phyloP scores from a whole-genome alignment of 2,329 filamentous ascomycete genomes.

The Pseudogymnoascus sp. region DNA sequence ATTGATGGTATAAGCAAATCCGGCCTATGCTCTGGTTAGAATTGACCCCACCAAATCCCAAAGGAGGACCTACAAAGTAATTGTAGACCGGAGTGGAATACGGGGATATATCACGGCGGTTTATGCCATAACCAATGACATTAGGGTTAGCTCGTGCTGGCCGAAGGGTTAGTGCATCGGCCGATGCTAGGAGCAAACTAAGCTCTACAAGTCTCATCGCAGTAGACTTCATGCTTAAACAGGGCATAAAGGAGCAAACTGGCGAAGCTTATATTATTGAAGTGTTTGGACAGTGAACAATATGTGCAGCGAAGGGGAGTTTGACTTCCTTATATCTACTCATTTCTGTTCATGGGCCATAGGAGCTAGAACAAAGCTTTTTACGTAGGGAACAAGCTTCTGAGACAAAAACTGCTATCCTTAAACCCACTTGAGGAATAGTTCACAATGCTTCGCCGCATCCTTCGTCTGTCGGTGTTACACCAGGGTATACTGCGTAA shows the following conservation, averaged over 20 bases:
- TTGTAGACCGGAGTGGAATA: not conserved
- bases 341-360: not conserved
- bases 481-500: not conserved
- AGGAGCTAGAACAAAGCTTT: not conserved
- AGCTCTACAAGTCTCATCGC: not conserved
- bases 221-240: not conserved
- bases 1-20: conserved; percentile 11
- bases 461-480: not conserved
- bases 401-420: not conserved
- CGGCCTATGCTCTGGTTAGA: not conserved
- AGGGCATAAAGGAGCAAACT: not conserved
- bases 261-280: not conserved
- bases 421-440: not conserved
- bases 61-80: not conserved
- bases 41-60: not conserved
- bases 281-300: not conserved
- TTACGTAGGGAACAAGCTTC: not conserved
- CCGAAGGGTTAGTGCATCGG: not conserved
- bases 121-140: not conserved
- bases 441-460: not conserved
- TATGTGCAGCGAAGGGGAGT: not conserved
- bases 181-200: not conserved
- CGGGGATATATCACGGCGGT: not conserved
- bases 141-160: not conserved
- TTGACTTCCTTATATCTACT: not conserved